These are phyloP conservation scores for Pseudogymnoascus sp. DNA, from an alignment of 2,329 filamentous ascomycete species.

Conservation along the genomic window DNA sequence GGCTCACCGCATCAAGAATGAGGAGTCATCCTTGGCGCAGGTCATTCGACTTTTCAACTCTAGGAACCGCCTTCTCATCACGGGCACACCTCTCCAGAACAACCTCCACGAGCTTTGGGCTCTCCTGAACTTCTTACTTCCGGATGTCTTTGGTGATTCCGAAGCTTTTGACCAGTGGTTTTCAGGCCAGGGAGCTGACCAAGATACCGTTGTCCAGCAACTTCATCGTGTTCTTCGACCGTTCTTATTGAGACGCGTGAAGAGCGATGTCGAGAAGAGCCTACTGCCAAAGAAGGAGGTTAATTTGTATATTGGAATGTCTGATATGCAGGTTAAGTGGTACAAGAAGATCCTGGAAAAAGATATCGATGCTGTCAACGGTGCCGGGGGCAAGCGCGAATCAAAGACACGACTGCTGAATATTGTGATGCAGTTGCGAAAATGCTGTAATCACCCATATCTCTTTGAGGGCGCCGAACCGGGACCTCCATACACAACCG, in stretches of 20 bases:
- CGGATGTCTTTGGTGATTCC: conserved; percentile 93
- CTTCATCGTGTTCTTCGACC: conserved; percentile 87
- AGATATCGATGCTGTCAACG: conserved; percentile 97
- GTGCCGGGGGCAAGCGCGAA: conserved; percentile 89
- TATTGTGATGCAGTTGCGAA: conserved; percentile 98
- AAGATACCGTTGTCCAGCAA: conserved; percentile 93
- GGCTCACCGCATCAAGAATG: conserved; percentile 97
- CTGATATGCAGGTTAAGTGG: conserved; percentile 98
- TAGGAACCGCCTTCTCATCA: conserved; percentile 88
- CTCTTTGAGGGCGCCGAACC: conserved; percentile 96
- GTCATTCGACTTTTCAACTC: conserved; percentile 96
- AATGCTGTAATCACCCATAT: conserved; percentile 98
- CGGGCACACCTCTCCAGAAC: conserved; percentile 93
- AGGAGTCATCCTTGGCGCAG: conserved; percentile 92
- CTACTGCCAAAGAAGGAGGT: conserved; percentile 94
- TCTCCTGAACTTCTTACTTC: conserved; percentile 91
- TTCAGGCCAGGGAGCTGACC: conserved; percentile 78
- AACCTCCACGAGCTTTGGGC: conserved; percentile 98
- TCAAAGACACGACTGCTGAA: conserved; percentile 95
- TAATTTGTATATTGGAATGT: conserved; percentile 96
- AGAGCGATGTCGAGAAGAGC: conserved; percentile 97
- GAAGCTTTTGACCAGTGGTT: conserved; percentile 99
- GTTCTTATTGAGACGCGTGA: conserved; percentile 91
- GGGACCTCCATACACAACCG: conserved; percentile 93
- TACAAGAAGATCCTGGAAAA: conserved; percentile 99